Evolutionary conservation across 2,329 filamentous ascomycete species (phyloP), one percentile per base, ranked within the genome.

Genomic region (Hortaea sp.): DNA sequence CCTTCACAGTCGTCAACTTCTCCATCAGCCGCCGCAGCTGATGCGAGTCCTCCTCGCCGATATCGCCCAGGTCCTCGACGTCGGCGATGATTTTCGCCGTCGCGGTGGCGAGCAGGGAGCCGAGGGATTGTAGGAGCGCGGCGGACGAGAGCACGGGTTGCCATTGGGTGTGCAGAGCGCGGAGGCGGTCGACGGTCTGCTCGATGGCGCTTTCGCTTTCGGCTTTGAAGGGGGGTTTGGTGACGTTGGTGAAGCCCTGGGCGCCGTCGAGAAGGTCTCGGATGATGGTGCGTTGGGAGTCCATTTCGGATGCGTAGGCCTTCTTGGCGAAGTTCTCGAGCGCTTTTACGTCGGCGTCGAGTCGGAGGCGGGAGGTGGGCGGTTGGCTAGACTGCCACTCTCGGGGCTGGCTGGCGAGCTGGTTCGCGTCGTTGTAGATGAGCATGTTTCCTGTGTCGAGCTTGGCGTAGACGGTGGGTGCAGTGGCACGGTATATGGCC

Each of bases 401-500:
- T 11, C 70, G 70, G 10, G 82, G 65, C 46, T 71, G 69, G 49
- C 76, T 73, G 3, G 76, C 72, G 4, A 83, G 68, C 47, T 77
- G 76, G 39, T 73, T 66, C 50, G 76, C 74, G 60, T 83, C 79
- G 55, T 83, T 83, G 65, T 82, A 83, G 40, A 81, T 70, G 44
- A 79, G 73, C 72, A 83, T 81, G 54, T 79, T 76, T 5, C 76
- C 77, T 2, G 73, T 70, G 12, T 66, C 66, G 35, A 79, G 72
- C 10, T 77, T 69, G 0, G 78, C 72, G 61, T 92, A 92, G 57
- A 85, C 85, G 47, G 84, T 77, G 0, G 83, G 79, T 5, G 85
- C 84, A 2, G 88, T 79, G 3, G 85, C 85, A 42, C 86, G 75
- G 63, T 88, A 92, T 66, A 89, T 78, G n/a, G 85, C 84, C 39